These are phyloP conservation scores for Otatea glauca DNA, from an alignment of 176 grass and related monocot species.

Conservation along the genomic window DNA sequence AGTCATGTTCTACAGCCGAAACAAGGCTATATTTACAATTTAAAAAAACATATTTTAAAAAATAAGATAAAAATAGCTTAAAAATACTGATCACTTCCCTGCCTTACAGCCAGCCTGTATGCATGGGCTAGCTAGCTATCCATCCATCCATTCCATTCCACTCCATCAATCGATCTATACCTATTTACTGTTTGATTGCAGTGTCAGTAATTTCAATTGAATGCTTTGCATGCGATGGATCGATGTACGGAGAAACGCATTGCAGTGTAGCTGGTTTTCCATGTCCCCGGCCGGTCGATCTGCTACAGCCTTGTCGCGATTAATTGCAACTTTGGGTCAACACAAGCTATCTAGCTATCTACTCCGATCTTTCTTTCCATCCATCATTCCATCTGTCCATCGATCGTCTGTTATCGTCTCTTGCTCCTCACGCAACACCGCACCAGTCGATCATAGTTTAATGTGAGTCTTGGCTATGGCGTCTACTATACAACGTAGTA, in stretches of 20 bases:
- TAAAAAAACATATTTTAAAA: no score
- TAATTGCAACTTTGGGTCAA: slow-evolving; percentile 41
- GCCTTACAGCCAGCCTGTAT: background rate
- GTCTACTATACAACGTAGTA: no score
- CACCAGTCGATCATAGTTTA: background rate
- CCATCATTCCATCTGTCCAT: slow-evolving; percentile 70
- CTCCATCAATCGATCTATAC: slow-evolving; percentile 8
- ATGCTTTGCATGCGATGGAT: background rate
- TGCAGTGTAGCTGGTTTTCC: background rate
- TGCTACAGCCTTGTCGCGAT: background rate
- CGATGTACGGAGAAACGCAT: background rate
- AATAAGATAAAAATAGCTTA: no score
- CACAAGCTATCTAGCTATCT: slow-evolving; percentile 12
- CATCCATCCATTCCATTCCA: background rate
- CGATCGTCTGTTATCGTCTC: slow-evolving; percentile 35
- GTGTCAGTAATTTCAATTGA: slow-evolving; percentile 23
- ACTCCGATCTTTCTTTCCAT: slow-evolving; percentile 20
- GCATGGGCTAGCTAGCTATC: background rate
- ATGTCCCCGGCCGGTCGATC: background rate
- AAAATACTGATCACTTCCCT: no score
- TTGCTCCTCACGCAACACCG: slow-evolving; percentile 51
- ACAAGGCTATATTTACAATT: no score
- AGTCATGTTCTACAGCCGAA: no score
- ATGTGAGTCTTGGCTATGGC: background rate
- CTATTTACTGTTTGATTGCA: slow-evolving; percentile 46